A percentile compares a stretch with the other conserved stretches of the same genome.
Evolutionary conservation across 2,329 filamentous ascomycete species (phyloP).

Genomic region (Paraphaeosphaeria minitans): DNA sequence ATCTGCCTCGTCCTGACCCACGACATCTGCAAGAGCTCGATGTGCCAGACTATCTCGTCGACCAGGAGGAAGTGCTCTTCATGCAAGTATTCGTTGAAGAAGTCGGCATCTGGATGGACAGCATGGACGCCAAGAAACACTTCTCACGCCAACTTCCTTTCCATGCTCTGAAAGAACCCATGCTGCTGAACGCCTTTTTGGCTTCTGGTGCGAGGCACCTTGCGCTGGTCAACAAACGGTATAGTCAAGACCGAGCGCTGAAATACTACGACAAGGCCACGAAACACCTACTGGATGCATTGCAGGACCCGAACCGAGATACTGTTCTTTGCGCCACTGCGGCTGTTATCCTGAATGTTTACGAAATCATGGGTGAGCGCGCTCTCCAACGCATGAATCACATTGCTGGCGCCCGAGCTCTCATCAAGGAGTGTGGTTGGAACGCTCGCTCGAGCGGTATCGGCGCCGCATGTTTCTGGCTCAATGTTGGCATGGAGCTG

Average conservation of each 20-base stretch:
- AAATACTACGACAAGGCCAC: constrained; percentile 88
- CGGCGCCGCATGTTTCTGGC: constrained; percentile 89
- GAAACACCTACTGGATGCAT: constrained; percentile 71
- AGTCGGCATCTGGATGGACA: constrained; percentile 93
- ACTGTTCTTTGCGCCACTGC: constrained; percentile 84
- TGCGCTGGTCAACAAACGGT: constrained; percentile 70
- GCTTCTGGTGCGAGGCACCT: constrained; percentile 87
- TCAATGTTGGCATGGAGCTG: constrained; percentile 91
- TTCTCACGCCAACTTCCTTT: constrained; percentile 86
- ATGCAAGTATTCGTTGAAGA: constrained; percentile 93
- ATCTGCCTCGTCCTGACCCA: background rate
- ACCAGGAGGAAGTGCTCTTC: constrained; percentile 79
- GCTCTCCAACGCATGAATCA: constrained; percentile 85
- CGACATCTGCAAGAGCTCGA: constrained; percentile 26
- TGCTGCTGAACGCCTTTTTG: constrained; percentile 86
- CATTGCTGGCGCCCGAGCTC: constrained; percentile 79
- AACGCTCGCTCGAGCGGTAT: constrained; percentile 78
- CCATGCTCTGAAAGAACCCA: constrained; percentile 78
- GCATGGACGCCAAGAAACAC: constrained; percentile 81
- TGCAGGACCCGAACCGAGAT: constrained; percentile 85
- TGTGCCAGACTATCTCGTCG: constrained; percentile 66
- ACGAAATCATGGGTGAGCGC: constrained; percentile 88
- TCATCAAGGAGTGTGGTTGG: constrained; percentile 92
- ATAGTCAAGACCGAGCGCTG: constrained; percentile 76
- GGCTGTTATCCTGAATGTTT: constrained; percentile 87